Evolutionary conservation across 192 early-diverging fungal genomes (phyloP).

Genomic region (Chytriomyces confervae): DNA sequence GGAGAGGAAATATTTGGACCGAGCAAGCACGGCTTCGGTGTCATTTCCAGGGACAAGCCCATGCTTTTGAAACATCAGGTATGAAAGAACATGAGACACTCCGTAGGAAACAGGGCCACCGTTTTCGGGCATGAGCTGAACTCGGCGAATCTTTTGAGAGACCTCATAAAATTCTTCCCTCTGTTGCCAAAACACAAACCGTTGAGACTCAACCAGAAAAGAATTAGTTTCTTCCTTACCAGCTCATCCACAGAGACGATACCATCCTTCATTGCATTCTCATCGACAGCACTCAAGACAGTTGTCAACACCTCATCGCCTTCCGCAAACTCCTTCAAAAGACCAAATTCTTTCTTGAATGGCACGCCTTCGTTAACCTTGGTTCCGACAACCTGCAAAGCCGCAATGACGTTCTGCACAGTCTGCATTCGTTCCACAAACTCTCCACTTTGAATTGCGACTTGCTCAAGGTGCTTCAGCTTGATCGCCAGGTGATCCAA

Average conservation of each 20-base stretch:
- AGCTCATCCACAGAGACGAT: conserved; percentile 58
- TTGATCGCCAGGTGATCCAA: conserved; percentile 82
- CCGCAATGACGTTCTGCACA: conserved; percentile 68
- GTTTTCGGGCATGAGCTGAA: conserved; percentile 84
- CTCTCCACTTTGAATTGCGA: conserved; percentile 71
- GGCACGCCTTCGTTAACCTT: conserved; percentile 55
- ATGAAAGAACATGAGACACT: conserved; percentile 72
- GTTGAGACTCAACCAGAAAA: background rate
- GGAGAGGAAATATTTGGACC: conserved; percentile 75
- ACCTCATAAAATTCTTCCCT: conserved; percentile 67
- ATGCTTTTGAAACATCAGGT: conserved; percentile 81
- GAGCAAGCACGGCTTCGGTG: conserved; percentile 82
- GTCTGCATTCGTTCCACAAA: conserved; percentile 68
- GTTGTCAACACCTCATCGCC: conserved; percentile 56
- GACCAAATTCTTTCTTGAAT: conserved; percentile 74
- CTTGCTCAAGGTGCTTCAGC: conserved; percentile 74
- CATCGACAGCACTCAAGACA: conserved; percentile 42
- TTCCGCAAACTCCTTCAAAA: conserved; percentile 60
- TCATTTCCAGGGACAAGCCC: conserved; percentile 86
- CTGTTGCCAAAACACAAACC: conserved; percentile 57
- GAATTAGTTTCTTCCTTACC: conserved; percentile 38
- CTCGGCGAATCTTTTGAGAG: conserved; percentile 70
- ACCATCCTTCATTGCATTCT: conserved; percentile 64
- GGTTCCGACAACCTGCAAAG: conserved; percentile 66
- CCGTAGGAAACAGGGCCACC: conserved; percentile 86